Evolutionary conservation across 768 basidiomycete species (phyloP), one percentile per base, ranked within the genome.

Genomic region (Calocybe gangraenosa): DNA sequence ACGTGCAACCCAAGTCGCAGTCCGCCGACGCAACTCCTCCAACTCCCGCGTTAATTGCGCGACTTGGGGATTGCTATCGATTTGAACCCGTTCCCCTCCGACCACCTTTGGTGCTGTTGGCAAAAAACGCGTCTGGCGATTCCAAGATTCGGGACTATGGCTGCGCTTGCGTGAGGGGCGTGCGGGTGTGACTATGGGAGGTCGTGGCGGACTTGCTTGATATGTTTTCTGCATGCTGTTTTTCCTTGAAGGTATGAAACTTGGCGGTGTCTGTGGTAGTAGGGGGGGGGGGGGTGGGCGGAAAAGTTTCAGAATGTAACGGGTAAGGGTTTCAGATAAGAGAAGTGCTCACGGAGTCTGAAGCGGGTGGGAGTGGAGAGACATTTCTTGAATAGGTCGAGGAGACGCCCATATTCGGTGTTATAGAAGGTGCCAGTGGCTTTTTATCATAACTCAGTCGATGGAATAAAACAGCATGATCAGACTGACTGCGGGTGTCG

Each of bases 21-120:
- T 55, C 36, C 60, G 52, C 14, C 58, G 48, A 20, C 63, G 62
- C 14, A 66, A 49, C 19, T 58, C 53, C 36, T 52, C 52, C 14
- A 65, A 45, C 36, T 65, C 62, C 14, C 48, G 44, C 3, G 55
- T 58, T 7, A 69, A 56, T 25, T 44, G 38, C 8, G 56, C 50
- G 2, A 56, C 51, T 31, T 42, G 38, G 1, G 43, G 45, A n/a
- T n/a, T 28, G 25, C 11, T 28, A 28, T 5, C 5, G 25, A 6
- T 28, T 21, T n/a, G 23, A 11, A n/a, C n/a, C 11, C 11, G 25
- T 35, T n/a, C 28, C 8, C 40, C 9, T 21, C 50, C 41, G 2
- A 22, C 32, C 8, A 46, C 25, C 20, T 43, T 35, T 10, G 40
- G 30, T 8, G 39, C 14, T 9, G 9, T 13, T 14, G 36, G 20